phyloP scores from a whole-genome alignment of 2,329 filamentous ascomycete genomes.

The Penicillium aurantiogriseum region DNA sequence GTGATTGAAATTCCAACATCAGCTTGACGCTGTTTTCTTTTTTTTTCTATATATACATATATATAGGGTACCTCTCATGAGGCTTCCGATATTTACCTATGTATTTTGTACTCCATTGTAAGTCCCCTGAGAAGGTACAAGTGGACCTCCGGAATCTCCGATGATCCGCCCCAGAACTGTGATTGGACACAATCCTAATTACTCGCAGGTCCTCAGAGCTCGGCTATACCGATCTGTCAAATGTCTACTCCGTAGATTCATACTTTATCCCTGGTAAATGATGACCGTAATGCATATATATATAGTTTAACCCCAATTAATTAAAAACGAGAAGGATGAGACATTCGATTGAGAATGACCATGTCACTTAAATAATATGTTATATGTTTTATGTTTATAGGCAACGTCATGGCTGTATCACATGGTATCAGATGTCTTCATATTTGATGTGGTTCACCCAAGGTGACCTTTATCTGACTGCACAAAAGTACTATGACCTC shows the following conservation, averaged over 20 bases:
- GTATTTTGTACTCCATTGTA: neutral
- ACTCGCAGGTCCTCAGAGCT: neutral
- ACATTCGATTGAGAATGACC: neutral
- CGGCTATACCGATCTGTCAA: neutral
- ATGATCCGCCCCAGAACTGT: neutral
- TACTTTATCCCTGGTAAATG: neutral
- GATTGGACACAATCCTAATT: neutral
- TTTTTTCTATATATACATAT: neutral
- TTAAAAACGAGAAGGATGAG: neutral
- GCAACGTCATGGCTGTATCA: neutral
- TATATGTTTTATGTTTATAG: neutral
- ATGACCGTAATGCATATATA: neutral
- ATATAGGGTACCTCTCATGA: too few relatives aligned
- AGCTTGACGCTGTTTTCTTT: slow-evolving; percentile 9
- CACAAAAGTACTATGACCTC: neutral
- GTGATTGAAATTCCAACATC: slow-evolving; percentile 9
- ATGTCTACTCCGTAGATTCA: too few relatives aligned
- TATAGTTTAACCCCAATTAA: neutral
- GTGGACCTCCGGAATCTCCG: too few relatives aligned
- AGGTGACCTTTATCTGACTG: too few relatives aligned
- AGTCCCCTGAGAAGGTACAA: too few relatives aligned
- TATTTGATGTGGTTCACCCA: neutral
- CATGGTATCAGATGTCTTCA: neutral
- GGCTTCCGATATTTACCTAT: neutral
- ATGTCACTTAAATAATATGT: neutral